These are phyloP conservation scores for Luffa aegyptiaca DNA, from an alignment of 306 rosid species.

Conservation along the genomic window DNA sequence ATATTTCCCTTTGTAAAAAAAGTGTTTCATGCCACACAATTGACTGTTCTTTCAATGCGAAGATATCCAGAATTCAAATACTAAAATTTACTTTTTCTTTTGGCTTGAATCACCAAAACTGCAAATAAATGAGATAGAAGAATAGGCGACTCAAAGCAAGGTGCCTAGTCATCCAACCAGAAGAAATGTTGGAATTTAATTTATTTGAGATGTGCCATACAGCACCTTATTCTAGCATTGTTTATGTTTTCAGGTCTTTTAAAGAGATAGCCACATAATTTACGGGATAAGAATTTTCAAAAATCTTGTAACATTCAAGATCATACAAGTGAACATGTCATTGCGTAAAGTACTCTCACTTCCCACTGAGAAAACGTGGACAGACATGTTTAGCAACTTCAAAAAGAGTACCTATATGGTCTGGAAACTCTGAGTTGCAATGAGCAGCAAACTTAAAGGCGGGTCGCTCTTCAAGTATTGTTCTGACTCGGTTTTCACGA, in stretches of 20 bases:
- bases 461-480: constrained; percentile 38
- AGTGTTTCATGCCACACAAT: not conserved
- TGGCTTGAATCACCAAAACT: not conserved
- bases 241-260: not conserved
- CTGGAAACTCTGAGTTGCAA: constrained; percentile 31
- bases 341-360: not conserved
- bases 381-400: not conserved
- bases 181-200: not conserved
- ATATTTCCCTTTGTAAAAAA: not conserved
- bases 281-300: not conserved
- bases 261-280: not conserved
- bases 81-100: not conserved
- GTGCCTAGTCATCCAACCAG: not conserved
- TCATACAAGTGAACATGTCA: not conserved
- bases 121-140: not conserved
- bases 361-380: not conserved
- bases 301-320: not conserved
- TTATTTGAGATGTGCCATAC: not conserved
- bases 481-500: constrained; percentile 37
- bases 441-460: constrained; percentile 55
- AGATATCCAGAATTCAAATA: not conserved
- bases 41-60: not conserved
- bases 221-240: not conserved
- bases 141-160: not conserved
- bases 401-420: constrained; percentile 35